phyloP scores from a whole-genome alignment of 371 early-diverging fungal genomes.

The Neoconidiobolus thromboides region DNA sequence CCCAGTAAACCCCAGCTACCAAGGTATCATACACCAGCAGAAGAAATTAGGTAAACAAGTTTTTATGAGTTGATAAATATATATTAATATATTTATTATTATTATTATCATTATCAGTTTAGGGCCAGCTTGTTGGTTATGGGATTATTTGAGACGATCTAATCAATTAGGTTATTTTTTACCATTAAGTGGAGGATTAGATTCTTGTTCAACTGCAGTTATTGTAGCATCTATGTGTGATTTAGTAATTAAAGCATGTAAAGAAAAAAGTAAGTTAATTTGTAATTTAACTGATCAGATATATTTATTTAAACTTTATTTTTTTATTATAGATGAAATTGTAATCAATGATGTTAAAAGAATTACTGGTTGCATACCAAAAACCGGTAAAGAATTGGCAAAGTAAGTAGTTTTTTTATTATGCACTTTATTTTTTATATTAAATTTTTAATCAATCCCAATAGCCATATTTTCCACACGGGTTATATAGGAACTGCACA shows the following conservation, averaged over 20 bases:
- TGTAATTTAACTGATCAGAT: background rate
- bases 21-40: constrained; percentile 38
- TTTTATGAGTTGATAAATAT: background rate
- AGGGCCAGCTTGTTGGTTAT: constrained; percentile 97
- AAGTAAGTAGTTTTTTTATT: constrained; percentile 14
- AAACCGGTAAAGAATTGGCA: constrained; percentile 62
- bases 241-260: constrained; percentile 50
- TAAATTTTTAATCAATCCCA: too few species aligned
- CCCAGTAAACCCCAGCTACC: constrained; percentile 9
- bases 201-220: constrained; percentile 83
- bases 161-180: constrained; percentile 80
- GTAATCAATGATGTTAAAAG: constrained; percentile 58
- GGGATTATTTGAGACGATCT: constrained; percentile 94
- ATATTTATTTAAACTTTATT: background rate
- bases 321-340: constrained; percentile 24
- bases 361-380: constrained; percentile 57
- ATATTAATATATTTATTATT: too few species aligned
- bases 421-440: background rate
- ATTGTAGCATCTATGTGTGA: constrained; percentile 92
- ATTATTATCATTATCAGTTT: constrained; percentile 16
- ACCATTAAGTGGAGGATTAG: constrained; percentile 93
- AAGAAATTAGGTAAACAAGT: constrained; percentile 49
- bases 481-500: constrained; percentile 90
- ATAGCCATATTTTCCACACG: constrained; percentile 70
- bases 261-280: constrained; percentile 24